A percentile compares a stretch with the other conserved stretches of the same genome.
phyloP scores from a whole-genome alignment of 2,329 filamentous ascomycete species.

The Ascosphaera apis region DNA sequence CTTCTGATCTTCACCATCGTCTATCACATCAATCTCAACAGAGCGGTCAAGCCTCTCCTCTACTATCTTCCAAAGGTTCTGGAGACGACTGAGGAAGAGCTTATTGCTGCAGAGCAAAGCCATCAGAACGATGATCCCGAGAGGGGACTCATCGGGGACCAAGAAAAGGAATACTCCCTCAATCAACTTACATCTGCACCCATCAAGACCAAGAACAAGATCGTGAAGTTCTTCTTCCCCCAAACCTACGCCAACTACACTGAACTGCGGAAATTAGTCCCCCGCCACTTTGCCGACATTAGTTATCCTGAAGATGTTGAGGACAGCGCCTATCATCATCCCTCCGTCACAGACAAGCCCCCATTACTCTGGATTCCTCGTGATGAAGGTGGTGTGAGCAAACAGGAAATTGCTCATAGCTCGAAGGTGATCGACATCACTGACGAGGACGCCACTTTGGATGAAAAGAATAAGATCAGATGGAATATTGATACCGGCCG shows the following conservation, averaged over 20 bases:
- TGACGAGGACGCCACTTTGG: slow-evolving; percentile 48
- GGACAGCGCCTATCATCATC: slow-evolving; percentile 50
- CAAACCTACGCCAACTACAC: slow-evolving; percentile 54
- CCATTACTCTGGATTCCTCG: slow-evolving; percentile 70
- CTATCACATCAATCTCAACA: slow-evolving; percentile 49
- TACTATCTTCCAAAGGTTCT: slow-evolving; percentile 59
- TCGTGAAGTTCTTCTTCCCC: slow-evolving; percentile 44
- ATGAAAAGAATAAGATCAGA: slow-evolving; percentile 44
- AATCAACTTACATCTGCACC: slow-evolving; percentile 7
- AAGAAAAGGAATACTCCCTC: slow-evolving; percentile 7
- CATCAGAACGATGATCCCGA: slow-evolving; percentile 5
- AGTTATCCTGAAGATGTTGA: slow-evolving; percentile 39
- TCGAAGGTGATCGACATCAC: slow-evolving; percentile 52
- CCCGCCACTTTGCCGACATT: slow-evolving; percentile 30
- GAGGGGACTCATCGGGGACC: slow-evolving; percentile 5
- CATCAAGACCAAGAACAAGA: slow-evolving; percentile 15
- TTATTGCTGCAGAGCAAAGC: slow-evolving; percentile 8
- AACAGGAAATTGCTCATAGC: slow-evolving; percentile 55
- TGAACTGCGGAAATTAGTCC: slow-evolving; percentile 45
- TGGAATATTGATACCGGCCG: slow-evolving; percentile 33
- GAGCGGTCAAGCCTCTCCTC: slow-evolving; percentile 52
- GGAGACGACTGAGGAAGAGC: slow-evolving; percentile 31
- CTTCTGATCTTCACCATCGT: slow-evolving; percentile 54
- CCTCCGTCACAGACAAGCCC: slow-evolving; percentile 36
- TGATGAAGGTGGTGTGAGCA: slow-evolving; percentile 50